Conservation (phyloP, 805 yeast species). For the Zygotorulaspora florentina region DNA sequence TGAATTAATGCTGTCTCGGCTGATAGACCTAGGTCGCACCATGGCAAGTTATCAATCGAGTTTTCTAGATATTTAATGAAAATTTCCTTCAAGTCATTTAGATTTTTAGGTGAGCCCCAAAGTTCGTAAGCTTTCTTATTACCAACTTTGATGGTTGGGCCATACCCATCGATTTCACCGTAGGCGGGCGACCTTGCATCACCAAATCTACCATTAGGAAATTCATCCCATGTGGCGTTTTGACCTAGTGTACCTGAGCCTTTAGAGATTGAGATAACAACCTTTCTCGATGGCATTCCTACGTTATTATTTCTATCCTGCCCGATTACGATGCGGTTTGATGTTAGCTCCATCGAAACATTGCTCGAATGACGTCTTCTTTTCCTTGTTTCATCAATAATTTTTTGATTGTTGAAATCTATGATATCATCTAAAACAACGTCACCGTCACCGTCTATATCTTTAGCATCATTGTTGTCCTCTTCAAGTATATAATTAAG, state of each 20-base stretch:
- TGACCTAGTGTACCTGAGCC: slow-evolving; percentile 83
- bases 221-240: slow-evolving; percentile 96
- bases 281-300: slow-evolving; percentile 44
- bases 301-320: slow-evolving; percentile 25
- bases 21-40: slow-evolving; percentile 82
- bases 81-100: slow-evolving; percentile 57
- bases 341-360: slow-evolving; percentile 33
- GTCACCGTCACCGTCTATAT: slow-evolving; percentile 27
- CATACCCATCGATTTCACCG: slow-evolving; percentile 97
- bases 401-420: slow-evolving; percentile 3
- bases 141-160: slow-evolving; percentile 79
- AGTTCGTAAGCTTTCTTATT: slow-evolving; percentile 59
- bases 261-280: slow-evolving; percentile 69
- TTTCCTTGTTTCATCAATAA: slow-evolving; percentile 18
- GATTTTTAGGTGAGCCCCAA: slow-evolving; percentile 75
- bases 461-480: slow-evolving; percentile 32
- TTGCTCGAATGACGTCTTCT: slow-evolving; percentile 34
- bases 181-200: slow-evolving; percentile 94
- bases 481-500: slow-evolving; percentile 46
- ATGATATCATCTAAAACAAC: slow-evolving; percentile 28
- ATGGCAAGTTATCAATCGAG: slow-evolving; percentile 76
- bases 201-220: slow-evolving; percentile 93
- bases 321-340: slow-evolving; percentile 41
- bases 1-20: slow-evolving; percentile 92
- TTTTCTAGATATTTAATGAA: slow-evolving; percentile 72